Percentiles rank a stretch among this genome's conserved stretches.
These are phyloP conservation scores for Carex kokanica DNA, from an alignment of 176 grass and related monocot genomes.

Conservation along the genomic window DNA sequence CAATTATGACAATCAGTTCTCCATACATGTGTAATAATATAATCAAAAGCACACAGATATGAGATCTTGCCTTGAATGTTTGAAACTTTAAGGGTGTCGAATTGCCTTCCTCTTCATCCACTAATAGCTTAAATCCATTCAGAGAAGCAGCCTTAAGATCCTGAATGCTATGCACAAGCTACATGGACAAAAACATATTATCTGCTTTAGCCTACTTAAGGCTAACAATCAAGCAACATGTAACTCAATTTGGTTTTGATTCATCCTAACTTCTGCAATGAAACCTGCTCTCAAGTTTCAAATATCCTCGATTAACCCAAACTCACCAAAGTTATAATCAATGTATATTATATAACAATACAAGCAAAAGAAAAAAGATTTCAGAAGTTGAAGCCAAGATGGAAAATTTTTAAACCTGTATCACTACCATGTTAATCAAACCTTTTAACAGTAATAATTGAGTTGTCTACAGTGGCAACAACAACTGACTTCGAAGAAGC, in stretches of 20 bases:
- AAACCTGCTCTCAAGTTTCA: background rate
- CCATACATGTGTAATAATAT: conserved; percentile 20
- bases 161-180: conserved; percentile 77
- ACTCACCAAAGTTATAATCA: background rate
- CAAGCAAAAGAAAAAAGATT: background rate
- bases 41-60: conserved; percentile 22
- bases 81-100: conserved; percentile 53
- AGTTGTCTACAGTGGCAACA: background rate
- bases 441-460: background rate
- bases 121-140: conserved; percentile 49
- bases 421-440: background rate
- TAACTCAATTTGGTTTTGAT: background rate
- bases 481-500: background rate
- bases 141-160: conserved; percentile 53
- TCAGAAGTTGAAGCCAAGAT: background rate
- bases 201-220: background rate
- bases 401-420: background rate
- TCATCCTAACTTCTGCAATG: background rate
- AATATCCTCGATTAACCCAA: background rate
- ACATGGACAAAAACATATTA: conserved; percentile 19
- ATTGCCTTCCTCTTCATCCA: conserved; percentile 72
- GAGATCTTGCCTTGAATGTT: conserved; percentile 67
- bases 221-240: background rate
- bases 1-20: conserved; percentile 41
- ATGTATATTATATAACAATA: background rate